Evolutionary conservation across 345 rosid genomes (phyloP), one percentile per base, ranked within the genome.

Genomic region (Hypericum androsaemum): DNA sequence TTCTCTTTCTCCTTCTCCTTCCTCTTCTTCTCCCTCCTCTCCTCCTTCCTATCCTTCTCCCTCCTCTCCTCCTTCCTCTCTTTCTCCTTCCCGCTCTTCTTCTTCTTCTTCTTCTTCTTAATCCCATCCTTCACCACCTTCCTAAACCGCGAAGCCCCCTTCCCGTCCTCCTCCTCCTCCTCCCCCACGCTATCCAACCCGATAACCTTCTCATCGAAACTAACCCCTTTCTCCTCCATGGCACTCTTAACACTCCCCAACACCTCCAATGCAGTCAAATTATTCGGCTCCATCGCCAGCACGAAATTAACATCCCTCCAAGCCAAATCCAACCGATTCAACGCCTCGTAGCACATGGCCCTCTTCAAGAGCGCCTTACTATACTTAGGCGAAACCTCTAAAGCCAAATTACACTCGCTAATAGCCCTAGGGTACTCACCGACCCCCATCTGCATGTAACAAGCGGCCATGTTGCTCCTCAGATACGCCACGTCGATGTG

Each of bases 381-480:
- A 58, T 88, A 88, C 66, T 81, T 88, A 2, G 98, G 95, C 13
- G 94, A 80, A 59, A 80, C 87, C 56, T 92, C 87, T n/a, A 88
- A 62, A 43, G 98, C 97, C 58, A 78, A 66, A 70, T 85, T 85
- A 49, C 97, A 88, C 72, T 92, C 85, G 51, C 67, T 80, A 46
- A 92, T 88, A 3, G 98, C 98, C 50, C 87, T 80, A 0, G 97
- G 98, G 16, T 81, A 92, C 80, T 92, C 98, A 10, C 95, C 95
- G 5, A 92, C 53, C 54, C 98, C 98, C 94, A 92, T 66, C 52
- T 88, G 94, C 94, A 88, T 92, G 67, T 85, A 92, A 59, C 97
- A 88, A 52, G 80, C 71, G 16, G 98, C 98, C 97, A 92, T 92
- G 41, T 80, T 78, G 49, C 71, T 81, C 44, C 83, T 83, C 44